Conservation (phyloP, 2,329 filamentous ascomycete species). For the Cladobotryum protrusum region DNA sequence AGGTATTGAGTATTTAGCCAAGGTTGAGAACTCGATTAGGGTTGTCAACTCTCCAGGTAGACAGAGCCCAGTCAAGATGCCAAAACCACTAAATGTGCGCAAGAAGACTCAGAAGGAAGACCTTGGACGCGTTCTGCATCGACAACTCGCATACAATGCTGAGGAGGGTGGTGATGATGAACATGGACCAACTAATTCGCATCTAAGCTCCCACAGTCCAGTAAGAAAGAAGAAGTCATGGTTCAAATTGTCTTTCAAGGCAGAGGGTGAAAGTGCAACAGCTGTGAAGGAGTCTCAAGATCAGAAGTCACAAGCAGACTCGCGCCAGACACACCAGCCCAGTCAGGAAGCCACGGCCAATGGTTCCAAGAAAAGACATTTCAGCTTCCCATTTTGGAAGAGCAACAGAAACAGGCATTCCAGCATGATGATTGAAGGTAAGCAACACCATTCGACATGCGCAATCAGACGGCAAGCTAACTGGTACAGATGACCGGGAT, state of each 20-base stretch:
- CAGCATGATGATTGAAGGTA: conserved; percentile 41
- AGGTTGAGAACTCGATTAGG: conserved; percentile 47
- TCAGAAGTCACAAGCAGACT: conserved; percentile 7
- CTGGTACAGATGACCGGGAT: neutral
- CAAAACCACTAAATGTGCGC: conserved; percentile 36
- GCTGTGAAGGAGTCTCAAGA: conserved; percentile 3
- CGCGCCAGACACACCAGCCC: conserved; percentile 12
- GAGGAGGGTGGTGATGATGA: conserved; percentile 15
- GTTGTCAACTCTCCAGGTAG: conserved; percentile 45
- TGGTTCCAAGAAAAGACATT: conserved; percentile 44
- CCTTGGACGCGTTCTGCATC: conserved; percentile 16
- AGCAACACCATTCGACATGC: conserved; percentile 13
- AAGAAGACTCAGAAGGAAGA: conserved; percentile 29
- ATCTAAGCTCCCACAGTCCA: conserved; percentile 6
- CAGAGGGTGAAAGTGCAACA: conserved; percentile 9
- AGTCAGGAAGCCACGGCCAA: conserved; percentile 18
- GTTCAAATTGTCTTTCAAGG: conserved; percentile 44
- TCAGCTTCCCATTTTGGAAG: conserved; percentile 52
- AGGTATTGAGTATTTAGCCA: conserved; percentile 40
- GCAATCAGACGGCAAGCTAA: neutral
- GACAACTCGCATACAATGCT: conserved; percentile 12
- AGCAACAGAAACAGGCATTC: conserved; percentile 37
- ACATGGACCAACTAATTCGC: conserved; percentile 13
- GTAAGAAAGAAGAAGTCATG: conserved; percentile 43
- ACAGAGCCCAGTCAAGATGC: conserved; percentile 27